These are phyloP conservation scores for Setaria italica DNA, from an alignment of 202 grass and related monocot genomes.

Conservation along the genomic window DNA sequence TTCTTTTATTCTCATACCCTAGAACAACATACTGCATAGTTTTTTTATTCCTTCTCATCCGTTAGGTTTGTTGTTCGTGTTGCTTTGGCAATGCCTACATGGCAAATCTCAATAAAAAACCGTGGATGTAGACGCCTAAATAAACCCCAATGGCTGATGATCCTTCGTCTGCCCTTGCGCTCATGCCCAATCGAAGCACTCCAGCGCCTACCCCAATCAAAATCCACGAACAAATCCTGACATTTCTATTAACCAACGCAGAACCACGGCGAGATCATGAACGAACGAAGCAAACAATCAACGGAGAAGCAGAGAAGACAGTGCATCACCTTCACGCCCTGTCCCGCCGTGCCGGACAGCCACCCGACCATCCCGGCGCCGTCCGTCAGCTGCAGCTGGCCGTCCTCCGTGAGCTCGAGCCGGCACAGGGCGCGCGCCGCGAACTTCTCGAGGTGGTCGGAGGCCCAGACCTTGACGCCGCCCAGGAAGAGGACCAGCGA, in stretches of 20 bases:
- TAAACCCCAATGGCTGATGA: neutral
- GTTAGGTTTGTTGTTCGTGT: neutral
- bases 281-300: neutral
- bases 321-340: constrained; percentile 69
- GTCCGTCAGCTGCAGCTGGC: constrained; percentile 73
- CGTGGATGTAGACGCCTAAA: neutral
- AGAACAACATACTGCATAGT: neutral
- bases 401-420: constrained; percentile 58
- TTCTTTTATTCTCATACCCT: neutral
- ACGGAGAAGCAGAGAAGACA: neutral
- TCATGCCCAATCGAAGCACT: constrained; percentile 9
- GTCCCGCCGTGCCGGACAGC: constrained; percentile 54
- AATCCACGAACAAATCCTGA: neutral
- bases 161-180: neutral
- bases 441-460: constrained; percentile 59
- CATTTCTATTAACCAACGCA: neutral
- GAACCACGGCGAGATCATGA: neutral
- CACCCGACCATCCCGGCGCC: constrained; percentile 56
- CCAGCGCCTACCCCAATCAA: constrained; percentile 15
- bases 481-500: constrained; percentile 62
- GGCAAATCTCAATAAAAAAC: neutral
- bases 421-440: constrained; percentile 41
- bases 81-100: neutral
- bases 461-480: constrained; percentile 77
- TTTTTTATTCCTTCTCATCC: too few species aligned